Percentiles rank a stretch among this genome's conserved stretches.
These are phyloP conservation scores for Marasmius oreades DNA, from an alignment of 1,284 basidiomycete genomes.

Conservation along the genomic window DNA sequence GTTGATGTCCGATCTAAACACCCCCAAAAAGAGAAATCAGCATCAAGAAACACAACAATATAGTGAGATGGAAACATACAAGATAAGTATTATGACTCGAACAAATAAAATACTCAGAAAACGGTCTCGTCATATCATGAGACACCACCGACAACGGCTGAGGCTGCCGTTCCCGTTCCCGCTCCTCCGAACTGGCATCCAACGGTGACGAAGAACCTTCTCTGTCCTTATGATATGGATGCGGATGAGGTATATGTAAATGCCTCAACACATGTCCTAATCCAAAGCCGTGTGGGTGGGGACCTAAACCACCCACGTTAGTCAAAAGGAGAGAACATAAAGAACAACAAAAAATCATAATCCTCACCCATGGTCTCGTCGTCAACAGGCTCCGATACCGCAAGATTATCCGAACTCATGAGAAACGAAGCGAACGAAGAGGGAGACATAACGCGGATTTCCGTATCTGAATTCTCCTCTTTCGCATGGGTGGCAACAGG, in stretches of 20 bases:
- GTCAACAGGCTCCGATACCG: conserved; percentile 29
- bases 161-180: conserved; percentile 42
- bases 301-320: not conserved
- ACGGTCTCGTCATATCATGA: conserved; percentile 77
- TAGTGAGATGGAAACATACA: too few relatives aligned
- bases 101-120: conserved; percentile 89
- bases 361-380: conserved; percentile 39
- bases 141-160: conserved; percentile 60
- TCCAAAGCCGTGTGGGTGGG: not conserved
- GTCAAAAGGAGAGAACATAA: not conserved
- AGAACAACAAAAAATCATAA: conserved; percentile 18
- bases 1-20: conserved; percentile 80
- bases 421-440: conserved; percentile 10
- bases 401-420: conserved; percentile 10
- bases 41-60: too few relatives aligned
- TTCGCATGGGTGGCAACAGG: not conserved
- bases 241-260: not conserved
- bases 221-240: not conserved
- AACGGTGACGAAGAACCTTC: not conserved
- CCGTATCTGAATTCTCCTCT: not conserved
- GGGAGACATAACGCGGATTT: conserved; percentile 6
- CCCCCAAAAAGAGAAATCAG: too few relatives aligned
- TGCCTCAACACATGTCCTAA: not conserved
- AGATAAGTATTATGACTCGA: conserved; percentile 98
- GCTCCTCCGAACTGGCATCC: too few relatives aligned